phyloP scores from a whole-genome alignment of 1,284 basidiomycete species.

The Rhodotorula sp. region DNA sequence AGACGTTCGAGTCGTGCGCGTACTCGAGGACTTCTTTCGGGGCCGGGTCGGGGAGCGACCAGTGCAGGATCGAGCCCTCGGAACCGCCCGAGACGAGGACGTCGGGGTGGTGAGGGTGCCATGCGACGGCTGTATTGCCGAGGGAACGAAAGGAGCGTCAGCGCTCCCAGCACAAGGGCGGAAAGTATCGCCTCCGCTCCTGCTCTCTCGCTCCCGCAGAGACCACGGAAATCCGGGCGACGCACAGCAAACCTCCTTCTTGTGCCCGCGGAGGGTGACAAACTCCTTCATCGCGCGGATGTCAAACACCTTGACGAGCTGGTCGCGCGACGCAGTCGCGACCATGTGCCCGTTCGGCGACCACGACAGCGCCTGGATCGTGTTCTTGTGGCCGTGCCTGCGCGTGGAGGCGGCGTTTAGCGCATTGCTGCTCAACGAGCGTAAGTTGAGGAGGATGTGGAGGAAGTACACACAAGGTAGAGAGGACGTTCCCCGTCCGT shows the following conservation, averaged over 20 bases:
- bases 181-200: too few species aligned
- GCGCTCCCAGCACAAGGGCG: too few species aligned
- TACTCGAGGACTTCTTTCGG: slow-evolving; percentile 82
- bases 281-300: slow-evolving; percentile 97
- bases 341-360: slow-evolving; percentile 89
- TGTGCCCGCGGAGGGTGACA: slow-evolving; percentile 85
- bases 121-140: slow-evolving; percentile 79
- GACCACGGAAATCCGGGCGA: slow-evolving; percentile 33
- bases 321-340: slow-evolving; percentile 91
- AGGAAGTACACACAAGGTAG: slow-evolving; percentile 70
- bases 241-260: slow-evolving; percentile 96
- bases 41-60: slow-evolving; percentile 66
- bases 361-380: slow-evolving; percentile 89
- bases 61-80: slow-evolving; percentile 88
- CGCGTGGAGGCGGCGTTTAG: not conserved
- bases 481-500: slow-evolving; percentile 78
- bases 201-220: not conserved
- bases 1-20: slow-evolving; percentile 96
- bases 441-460: not conserved
- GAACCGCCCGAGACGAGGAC: slow-evolving; percentile 90
- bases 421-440: too few species aligned
- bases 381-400: slow-evolving; percentile 93
- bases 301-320: slow-evolving; percentile 94
- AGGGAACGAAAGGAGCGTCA: not conserved
- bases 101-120: slow-evolving; percentile 89